These are phyloP conservation scores for Colletotrichum shisoi DNA, from an alignment of 2,329 filamentous ascomycete genomes.

Conservation along the genomic window DNA sequence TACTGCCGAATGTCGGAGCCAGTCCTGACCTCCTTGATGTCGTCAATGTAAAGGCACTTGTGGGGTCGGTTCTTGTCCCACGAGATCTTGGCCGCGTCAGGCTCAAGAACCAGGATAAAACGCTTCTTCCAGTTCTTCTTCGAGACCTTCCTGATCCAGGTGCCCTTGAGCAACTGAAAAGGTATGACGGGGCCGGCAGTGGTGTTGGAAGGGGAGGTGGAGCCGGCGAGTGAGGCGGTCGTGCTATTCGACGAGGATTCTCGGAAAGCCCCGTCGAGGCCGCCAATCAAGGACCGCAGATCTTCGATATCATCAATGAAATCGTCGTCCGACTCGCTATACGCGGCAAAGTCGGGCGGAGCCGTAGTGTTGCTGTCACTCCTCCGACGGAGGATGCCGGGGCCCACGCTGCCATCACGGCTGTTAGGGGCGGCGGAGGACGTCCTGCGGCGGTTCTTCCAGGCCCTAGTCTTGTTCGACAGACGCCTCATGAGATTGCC, in stretches of 20 bases:
- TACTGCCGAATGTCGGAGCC: constrained; percentile 88
- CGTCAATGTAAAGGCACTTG: constrained; percentile 92
- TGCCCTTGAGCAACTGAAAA: constrained; percentile 78
- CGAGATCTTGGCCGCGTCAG: constrained; percentile 82
- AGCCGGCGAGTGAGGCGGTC: constrained; percentile 57
- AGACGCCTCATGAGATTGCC: constrained; percentile 77
- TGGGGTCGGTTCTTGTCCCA: constrained; percentile 83
- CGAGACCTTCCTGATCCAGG: constrained; percentile 80
- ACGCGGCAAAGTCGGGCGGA: constrained; percentile 58
- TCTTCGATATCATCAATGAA: constrained; percentile 62
- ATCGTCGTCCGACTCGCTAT: constrained; percentile 67
- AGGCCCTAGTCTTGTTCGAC: constrained; percentile 77
- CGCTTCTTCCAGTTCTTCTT: constrained; percentile 79
- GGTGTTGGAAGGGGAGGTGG: constrained; percentile 49
- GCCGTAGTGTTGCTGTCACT: constrained; percentile 86
- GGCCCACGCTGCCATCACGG: constrained; percentile 87
- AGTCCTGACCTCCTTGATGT: constrained; percentile 88
- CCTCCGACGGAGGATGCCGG: constrained; percentile 83
- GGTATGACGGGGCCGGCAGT: constrained; percentile 77
- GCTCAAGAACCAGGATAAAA: constrained; percentile 76
- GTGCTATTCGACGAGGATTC: constrained; percentile 61
- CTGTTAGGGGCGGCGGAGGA: constrained; percentile 79
- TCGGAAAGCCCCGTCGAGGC: constrained; percentile 53
- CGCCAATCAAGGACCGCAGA: constrained; percentile 49
- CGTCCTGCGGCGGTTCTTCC: constrained; percentile 72